phyloP scores from a whole-genome alignment of 192 early-diverging fungal genomes.

The Linderina pennispora region DNA sequence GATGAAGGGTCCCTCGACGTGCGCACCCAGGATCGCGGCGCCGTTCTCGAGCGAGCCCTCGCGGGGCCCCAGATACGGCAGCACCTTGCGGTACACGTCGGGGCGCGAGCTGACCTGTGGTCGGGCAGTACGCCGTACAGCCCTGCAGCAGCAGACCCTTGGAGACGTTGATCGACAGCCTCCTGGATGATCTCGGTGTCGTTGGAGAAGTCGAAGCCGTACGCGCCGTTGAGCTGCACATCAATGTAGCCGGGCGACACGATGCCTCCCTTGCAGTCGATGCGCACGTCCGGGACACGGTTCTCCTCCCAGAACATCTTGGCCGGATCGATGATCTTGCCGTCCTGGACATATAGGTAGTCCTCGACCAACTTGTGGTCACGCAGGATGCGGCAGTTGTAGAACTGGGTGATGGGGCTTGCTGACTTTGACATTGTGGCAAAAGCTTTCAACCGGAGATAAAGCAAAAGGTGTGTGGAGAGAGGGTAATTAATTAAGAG shows the following conservation, averaged over 20 bases:
- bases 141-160: constrained; percentile 71
- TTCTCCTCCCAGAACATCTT: constrained; percentile 62
- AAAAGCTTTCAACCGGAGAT: too few species aligned
- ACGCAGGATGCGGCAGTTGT: constrained; percentile 70
- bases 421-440: constrained; percentile 4
- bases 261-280: constrained; percentile 69
- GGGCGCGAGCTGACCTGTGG: constrained; percentile 67
- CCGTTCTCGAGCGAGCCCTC: constrained; percentile 55
- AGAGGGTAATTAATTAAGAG: too few species aligned
- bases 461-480: too few species aligned
- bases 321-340: constrained; percentile 72
- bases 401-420: constrained; percentile 57
- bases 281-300: constrained; percentile 56
- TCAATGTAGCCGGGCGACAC: constrained; percentile 76
- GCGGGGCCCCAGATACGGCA: constrained; percentile 51
- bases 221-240: constrained; percentile 77
- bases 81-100: constrained; percentile 66
- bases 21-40: constrained; percentile 66
- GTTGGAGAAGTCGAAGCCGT: constrained; percentile 72
- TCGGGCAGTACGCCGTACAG: constrained; percentile 77
- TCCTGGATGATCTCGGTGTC: constrained; percentile 56
- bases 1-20: constrained; percentile 68
- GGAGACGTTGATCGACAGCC: constrained; percentile 60
- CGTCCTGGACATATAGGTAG: constrained; percentile 67
- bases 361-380: constrained; percentile 69